Percentiles rank a stretch among this genome's conserved stretches.
Conservation (phyloP, 2,329 filamentous ascomycete species). For the Pseudopyricularia cyperi region DNA sequence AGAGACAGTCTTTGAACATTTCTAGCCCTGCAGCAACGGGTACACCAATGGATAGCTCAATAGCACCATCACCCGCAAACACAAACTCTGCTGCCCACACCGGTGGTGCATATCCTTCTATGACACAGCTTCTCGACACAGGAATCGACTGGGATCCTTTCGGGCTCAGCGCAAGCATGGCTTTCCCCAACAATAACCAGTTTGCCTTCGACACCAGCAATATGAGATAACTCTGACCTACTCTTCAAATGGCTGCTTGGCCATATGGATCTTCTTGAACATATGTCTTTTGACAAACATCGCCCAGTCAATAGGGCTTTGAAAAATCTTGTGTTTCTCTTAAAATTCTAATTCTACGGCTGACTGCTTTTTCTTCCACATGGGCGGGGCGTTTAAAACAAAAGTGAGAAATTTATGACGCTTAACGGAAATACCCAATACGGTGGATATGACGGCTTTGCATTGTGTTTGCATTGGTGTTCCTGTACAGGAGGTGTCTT, state of each 20-base stretch:
- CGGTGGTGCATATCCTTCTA: constrained; percentile 40
- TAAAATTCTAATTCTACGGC: neutral
- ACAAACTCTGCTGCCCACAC: constrained; percentile 5
- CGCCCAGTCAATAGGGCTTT: neutral
- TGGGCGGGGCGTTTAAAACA: neutral
- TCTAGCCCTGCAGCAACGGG: constrained; percentile 22
- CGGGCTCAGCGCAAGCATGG: constrained; percentile 86
- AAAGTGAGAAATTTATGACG: neutral
- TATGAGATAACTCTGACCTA: constrained; percentile 23
- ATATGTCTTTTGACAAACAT: neutral
- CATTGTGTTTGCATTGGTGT: neutral
- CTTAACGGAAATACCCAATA: constrained; percentile 4
- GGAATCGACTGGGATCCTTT: constrained; percentile 90
- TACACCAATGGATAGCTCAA: constrained; percentile 19
- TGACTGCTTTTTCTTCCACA: constrained; percentile 1
- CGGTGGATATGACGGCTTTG: constrained; percentile 1
- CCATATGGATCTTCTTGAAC: neutral
- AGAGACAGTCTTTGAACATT: constrained; percentile 26
- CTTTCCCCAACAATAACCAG: constrained; percentile 59
- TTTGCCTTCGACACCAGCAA: constrained; percentile 60
- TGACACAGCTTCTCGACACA: constrained; percentile 57
- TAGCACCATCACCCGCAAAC: neutral
- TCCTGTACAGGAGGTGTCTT: neutral
- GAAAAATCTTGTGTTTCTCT: neutral
- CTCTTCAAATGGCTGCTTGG: neutral